phyloP scores from a whole-genome alignment of 1,284 basidiomycete genomes.

The Stygiomarasmius scandens region DNA sequence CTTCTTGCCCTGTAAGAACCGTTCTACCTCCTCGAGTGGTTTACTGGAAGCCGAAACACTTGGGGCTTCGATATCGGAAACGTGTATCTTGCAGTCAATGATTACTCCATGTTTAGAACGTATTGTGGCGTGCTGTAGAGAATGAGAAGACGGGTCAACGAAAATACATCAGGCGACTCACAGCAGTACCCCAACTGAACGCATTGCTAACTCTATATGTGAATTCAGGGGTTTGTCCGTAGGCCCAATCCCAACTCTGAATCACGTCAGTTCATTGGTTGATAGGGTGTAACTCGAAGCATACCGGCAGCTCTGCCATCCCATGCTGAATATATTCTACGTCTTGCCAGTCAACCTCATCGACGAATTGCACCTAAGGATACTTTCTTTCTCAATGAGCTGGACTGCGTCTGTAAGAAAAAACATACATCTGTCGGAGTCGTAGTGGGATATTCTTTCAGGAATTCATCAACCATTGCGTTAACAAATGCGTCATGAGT shows the following conservation, averaged over 20 bases:
- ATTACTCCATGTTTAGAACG: slow-evolving; percentile 66
- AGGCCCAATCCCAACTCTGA: slow-evolving; percentile 92
- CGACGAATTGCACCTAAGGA: slow-evolving; percentile 38
- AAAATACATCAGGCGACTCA: slow-evolving; percentile 34
- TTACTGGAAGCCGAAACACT: neutral
- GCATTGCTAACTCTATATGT: slow-evolving; percentile 53
- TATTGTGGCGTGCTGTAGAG: slow-evolving; percentile 47
- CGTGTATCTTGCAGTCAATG: slow-evolving; percentile 46
- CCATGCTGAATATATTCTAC: slow-evolving; percentile 65
- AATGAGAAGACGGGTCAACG: neutral
- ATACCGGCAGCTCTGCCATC: slow-evolving; percentile 72
- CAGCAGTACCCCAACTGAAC: slow-evolving; percentile 67
- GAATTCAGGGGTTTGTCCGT: slow-evolving; percentile 95
- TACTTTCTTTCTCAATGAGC: neutral
- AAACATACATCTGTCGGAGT: slow-evolving; percentile 38
- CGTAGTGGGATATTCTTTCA: slow-evolving; percentile 55
- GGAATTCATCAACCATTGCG: slow-evolving; percentile 77
- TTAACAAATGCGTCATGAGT: slow-evolving; percentile 75
- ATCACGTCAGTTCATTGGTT: neutral
- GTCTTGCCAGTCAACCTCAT: slow-evolving; percentile 45
- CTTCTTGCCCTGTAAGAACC: slow-evolving; percentile 42
- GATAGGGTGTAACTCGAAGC: slow-evolving; percentile 20
- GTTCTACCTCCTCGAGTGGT: neutral
- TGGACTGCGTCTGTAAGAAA: neutral
- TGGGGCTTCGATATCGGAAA: slow-evolving; percentile 26